Evolutionary conservation across 129 eudicot species (phyloP), one percentile per base, ranked within the genome.

Genomic region (Pulicaria dysenterica): DNA sequence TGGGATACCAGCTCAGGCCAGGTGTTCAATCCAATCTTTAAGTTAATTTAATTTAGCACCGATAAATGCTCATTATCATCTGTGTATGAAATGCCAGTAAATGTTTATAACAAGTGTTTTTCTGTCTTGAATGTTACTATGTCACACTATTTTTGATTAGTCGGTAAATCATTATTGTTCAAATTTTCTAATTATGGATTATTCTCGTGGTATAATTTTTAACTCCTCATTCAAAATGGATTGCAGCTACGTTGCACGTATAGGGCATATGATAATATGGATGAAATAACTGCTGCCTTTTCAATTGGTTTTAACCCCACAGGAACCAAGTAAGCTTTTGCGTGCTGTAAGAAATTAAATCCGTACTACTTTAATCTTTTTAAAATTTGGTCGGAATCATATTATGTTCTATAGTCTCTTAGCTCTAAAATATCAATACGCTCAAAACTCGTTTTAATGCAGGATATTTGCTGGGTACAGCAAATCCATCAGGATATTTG

Each of bases 381-480:
- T 57, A 17, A 41, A 41, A 4, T 53, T 40, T 68, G 9, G 37
- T 79, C 14, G 15, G 45, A 41, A 44, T 80, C 49, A 68, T 73
- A 54, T 49, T 73, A 47, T 11, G 17, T 53, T 77, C 17, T 13
- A 34, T 10, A 34, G 16, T 44, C 56, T 45, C 15, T 55, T 74
- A 53, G 36, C 38, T 49, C 7, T 37, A 49, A 38, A 58, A 50
- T 8, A 17, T 5, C 10, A 16, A 12, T 24, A 24, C 6, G 12
- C 57, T 69, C 39, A 83, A 31, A 75, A 34, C 31, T 40, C 15
- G 53, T 48, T 63, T 14, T 72, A 42, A 31, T 84, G 73, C 83
- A 94, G 98, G 85, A 84, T 94, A 71, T 88, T 84, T 86, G 98
- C 96, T 69, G 98, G 98, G 6, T 94, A 94, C 86, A 94, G 90